phyloP scores from a whole-genome alignment of 1,284 basidiomycete genomes.

The Irpex lacteus region DNA sequence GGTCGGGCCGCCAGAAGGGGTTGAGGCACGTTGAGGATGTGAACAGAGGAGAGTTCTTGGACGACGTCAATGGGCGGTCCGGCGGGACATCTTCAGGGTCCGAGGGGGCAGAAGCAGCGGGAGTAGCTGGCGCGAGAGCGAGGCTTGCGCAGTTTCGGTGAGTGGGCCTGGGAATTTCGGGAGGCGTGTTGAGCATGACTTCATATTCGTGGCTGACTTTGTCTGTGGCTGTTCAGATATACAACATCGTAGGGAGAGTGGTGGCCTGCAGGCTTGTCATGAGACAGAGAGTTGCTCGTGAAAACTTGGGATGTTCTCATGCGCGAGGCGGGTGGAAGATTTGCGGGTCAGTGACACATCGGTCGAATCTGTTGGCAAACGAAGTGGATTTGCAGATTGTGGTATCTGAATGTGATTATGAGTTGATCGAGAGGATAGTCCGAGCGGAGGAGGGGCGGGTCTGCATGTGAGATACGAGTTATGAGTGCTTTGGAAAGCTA shows the following conservation, averaged over 20 bases:
- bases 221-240: constrained; percentile 11
- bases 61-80: constrained; percentile 18
- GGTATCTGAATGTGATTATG: constrained; percentile 15
- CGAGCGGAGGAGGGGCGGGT: constrained; percentile 8
- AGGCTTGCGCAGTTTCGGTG: constrained; percentile 31
- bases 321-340: neutral
- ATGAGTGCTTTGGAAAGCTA: constrained; percentile 15
- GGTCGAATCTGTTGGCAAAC: constrained; percentile 13
- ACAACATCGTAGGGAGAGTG: constrained; percentile 7
- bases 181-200: constrained; percentile 7
- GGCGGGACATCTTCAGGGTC: constrained; percentile 17
- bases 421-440: constrained; percentile 13
- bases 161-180: constrained; percentile 11
- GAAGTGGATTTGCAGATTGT: constrained; percentile 9
- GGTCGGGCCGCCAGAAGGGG: constrained; percentile 22
- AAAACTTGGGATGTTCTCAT: neutral
- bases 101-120: constrained; percentile 16
- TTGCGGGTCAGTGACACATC: constrained; percentile 11
- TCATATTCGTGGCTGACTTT: constrained; percentile 14
- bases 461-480: constrained; percentile 17
- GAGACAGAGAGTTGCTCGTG: constrained; percentile 3
- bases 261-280: constrained; percentile 1
- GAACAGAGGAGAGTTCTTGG: constrained; percentile 5
- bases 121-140: constrained; percentile 16
- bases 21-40: constrained; percentile 7